Percentiles rank a stretch among this genome's conserved stretches.
Evolutionary conservation across 352 stramenopile genomes (phyloP).

Genomic region (Pythium aphanidermatum): DNA sequence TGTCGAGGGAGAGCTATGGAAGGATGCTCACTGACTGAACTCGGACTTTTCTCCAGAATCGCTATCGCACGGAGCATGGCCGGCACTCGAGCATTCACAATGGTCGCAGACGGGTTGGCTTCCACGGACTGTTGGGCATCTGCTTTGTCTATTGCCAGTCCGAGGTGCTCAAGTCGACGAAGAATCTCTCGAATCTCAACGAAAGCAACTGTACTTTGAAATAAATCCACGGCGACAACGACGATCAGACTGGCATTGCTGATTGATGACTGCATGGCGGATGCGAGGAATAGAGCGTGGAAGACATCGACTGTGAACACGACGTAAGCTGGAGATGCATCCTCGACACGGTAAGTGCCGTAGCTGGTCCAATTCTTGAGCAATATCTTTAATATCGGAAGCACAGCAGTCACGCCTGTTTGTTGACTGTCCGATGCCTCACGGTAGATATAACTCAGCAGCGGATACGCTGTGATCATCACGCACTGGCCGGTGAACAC

Average conservation of each 20-base stretch:
- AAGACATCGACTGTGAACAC: conserved; percentile 13
- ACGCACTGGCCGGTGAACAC: neutral
- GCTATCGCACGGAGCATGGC: too few relatives aligned
- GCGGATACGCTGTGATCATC: conserved; percentile 6
- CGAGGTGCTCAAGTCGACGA: too few relatives aligned
- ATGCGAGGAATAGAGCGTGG: conserved; percentile 9
- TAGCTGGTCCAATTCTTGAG: conserved; percentile 6
- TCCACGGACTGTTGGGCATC: too few relatives aligned
- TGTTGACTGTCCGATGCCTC: neutral
- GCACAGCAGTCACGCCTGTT: neutral
- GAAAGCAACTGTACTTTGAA: neutral
- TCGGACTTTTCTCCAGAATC: too few relatives aligned
- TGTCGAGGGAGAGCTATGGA: too few relatives aligned
- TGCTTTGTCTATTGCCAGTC: too few relatives aligned
- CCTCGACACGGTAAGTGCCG: conserved; percentile 2
- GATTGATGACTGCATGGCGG: conserved; percentile 11
- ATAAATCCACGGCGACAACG: conserved; percentile 3
- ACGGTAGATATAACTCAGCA: conserved; percentile 5
- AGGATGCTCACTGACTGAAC: too few relatives aligned
- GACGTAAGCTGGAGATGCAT: conserved; percentile 4
- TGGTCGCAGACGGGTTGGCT: too few relatives aligned
- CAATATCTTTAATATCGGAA: conserved; percentile 4
- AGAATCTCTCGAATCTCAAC: neutral
- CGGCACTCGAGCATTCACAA: too few relatives aligned
- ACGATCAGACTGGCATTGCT: neutral